Evolutionary conservation across 164 flowering plant species (phyloP).

Genomic region (Tinospora cordifolia): DNA sequence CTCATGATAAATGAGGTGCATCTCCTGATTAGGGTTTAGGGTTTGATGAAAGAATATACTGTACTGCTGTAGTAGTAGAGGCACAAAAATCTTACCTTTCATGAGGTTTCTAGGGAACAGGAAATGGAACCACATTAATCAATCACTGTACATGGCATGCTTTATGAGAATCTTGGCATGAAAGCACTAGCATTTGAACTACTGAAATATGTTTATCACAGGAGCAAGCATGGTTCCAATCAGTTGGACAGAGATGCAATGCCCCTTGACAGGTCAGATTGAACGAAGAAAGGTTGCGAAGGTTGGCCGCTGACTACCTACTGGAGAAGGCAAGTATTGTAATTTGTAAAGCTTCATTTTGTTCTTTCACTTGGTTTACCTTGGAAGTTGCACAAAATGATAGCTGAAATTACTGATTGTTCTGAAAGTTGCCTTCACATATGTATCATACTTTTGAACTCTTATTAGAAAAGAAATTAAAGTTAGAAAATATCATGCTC

Average conservation of each 20-base stretch:
- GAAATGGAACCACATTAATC: too few species aligned
- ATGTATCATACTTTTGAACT: not conserved
- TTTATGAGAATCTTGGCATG: not conserved
- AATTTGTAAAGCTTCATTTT: not conserved
- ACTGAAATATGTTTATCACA: conserved; percentile 10
- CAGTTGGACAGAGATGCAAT: conserved; percentile 98
- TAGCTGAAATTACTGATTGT: not conserved
- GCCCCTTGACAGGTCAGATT: conserved; percentile 78
- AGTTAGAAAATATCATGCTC: too few species aligned
- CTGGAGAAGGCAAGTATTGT: not conserved
- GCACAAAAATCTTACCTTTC: too few species aligned
- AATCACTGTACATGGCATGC: too few species aligned
- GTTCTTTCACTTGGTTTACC: not conserved
- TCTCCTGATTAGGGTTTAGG: too few species aligned
- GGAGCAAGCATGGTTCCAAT: conserved; percentile 84
- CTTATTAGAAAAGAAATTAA: too few species aligned
- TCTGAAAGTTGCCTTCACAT: not conserved
- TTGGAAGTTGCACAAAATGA: not conserved
- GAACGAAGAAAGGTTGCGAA: conserved; percentile 87
- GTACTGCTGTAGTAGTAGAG: too few species aligned
- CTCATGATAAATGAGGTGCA: too few species aligned
- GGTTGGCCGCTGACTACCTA: conserved; percentile 28
- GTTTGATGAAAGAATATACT: too few species aligned
- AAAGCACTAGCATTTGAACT: not conserved
- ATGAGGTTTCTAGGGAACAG: too few species aligned